Percentiles rank a stretch among this genome's conserved stretches.
Evolutionary conservation across 129 eudicot species (phyloP).

Genomic region (Artemisia tridentata): DNA sequence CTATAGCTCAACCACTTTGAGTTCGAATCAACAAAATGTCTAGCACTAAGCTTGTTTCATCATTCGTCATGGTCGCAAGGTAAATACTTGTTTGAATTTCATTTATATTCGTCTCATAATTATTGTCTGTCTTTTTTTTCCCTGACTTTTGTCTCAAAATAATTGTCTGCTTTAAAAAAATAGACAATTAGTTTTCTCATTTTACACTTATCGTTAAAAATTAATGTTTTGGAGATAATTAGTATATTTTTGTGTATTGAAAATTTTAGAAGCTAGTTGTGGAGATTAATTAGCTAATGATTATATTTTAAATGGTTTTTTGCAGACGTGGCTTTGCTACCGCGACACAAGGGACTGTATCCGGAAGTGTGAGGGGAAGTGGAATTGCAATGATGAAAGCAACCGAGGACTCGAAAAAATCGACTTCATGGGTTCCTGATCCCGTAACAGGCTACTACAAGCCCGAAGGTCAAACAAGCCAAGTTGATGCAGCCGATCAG

Average conservation of each 20-base stretch:
- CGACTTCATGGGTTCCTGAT: constrained; percentile 76
- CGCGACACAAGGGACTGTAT: constrained; percentile 40
- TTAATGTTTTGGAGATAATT: too few relatives aligned
- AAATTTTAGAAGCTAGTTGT: not conserved
- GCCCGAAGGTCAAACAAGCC: constrained; percentile 49
- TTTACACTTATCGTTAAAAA: too few relatives aligned
- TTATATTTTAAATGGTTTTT: not conserved
- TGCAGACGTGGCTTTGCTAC: constrained; percentile 68
- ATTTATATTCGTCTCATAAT: not conserved
- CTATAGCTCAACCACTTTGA: too few relatives aligned
- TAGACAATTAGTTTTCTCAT: not conserved
- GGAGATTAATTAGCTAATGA: not conserved
- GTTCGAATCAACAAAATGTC: not conserved
- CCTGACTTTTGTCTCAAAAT: not conserved
- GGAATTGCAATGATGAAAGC: constrained; percentile 39
- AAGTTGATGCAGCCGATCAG: constrained; percentile 55
- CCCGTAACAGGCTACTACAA: constrained; percentile 80
- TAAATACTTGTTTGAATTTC: not conserved
- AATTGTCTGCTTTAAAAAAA: not conserved
- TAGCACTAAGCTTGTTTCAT: constrained; percentile 4
- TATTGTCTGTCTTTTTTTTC: too few relatives aligned
- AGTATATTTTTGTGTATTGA: not conserved
- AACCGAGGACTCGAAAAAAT: constrained; percentile 40
- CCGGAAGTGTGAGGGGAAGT: constrained; percentile 33
- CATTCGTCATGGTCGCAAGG: constrained; percentile 17